Evolutionary conservation across 371 early-diverging fungal genomes (phyloP).

Genomic region (Saksenaea oblongispora): DNA sequence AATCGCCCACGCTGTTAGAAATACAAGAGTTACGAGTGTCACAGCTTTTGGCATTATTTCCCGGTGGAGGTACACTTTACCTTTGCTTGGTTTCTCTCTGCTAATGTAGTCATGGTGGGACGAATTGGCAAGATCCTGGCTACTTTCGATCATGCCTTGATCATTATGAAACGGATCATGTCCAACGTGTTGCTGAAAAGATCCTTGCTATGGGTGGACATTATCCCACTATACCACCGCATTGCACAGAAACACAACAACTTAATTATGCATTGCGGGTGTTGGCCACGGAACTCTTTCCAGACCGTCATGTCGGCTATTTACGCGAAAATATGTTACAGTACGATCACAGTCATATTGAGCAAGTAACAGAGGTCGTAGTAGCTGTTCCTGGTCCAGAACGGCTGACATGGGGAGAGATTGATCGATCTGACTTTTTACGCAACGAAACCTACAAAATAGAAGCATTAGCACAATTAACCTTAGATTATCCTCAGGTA

Average conservation of each 20-base stretch:
- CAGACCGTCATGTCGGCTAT: constrained; percentile 43
- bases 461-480: constrained; percentile 34
- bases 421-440: constrained; percentile 38
- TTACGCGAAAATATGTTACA: constrained; percentile 35
- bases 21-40: not conserved
- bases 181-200: constrained; percentile 49
- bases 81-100: not conserved
- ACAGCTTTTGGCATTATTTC: constrained; percentile 34
- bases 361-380: constrained; percentile 33
- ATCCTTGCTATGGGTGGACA: constrained; percentile 33
- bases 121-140: constrained; percentile 29
- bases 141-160: constrained; percentile 48
- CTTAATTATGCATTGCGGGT: constrained; percentile 37
- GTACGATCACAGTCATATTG: constrained; percentile 34
- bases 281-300: constrained; percentile 54
- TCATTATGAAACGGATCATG: constrained; percentile 40
- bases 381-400: constrained; percentile 28
- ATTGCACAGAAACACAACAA: constrained; percentile 12
- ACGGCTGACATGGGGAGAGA: constrained; percentile 33
- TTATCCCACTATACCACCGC: constrained; percentile 35
- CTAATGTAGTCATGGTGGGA: not conserved
- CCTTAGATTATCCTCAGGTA: constrained; percentile 45
- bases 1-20: not conserved
- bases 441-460: constrained; percentile 34
- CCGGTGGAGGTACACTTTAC: constrained; percentile 31